These are phyloP conservation scores for Citrus medica DNA, from an alignment of 345 rosid species.

Conservation along the genomic window DNA sequence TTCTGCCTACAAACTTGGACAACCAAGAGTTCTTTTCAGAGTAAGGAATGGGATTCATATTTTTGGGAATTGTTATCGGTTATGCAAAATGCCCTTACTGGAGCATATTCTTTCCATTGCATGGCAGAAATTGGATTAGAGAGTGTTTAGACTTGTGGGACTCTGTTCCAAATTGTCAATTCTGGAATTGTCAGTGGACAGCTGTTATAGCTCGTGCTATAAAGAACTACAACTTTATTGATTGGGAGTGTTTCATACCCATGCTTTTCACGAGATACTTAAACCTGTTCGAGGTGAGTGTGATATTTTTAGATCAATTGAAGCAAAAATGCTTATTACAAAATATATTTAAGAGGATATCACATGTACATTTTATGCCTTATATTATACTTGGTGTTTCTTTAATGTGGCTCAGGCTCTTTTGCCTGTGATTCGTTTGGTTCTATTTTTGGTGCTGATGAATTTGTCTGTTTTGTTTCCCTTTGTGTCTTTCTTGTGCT, in stretches of 20 bases:
- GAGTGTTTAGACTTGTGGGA: constrained; percentile 80
- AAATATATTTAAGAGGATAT: neutral
- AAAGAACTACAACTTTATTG: constrained; percentile 66
- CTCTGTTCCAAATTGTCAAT: constrained; percentile 90
- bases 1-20: constrained; percentile 84
- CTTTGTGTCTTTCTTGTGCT: constrained; percentile 5
- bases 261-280: constrained; percentile 70
- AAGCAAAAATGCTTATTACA: neutral
- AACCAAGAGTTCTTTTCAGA: constrained; percentile 82
- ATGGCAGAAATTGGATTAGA: constrained; percentile 72
- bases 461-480: neutral
- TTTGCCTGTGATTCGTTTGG: neutral
- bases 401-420: neutral
- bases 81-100: constrained; percentile 2
- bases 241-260: constrained; percentile 83
- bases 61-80: constrained; percentile 6
- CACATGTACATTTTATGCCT: neutral
- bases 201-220: constrained; percentile 84
- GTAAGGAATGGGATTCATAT: constrained; percentile 42
- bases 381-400: neutral
- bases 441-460: neutral
- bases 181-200: constrained; percentile 98
- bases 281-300: constrained; percentile 97
- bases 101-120: constrained; percentile 20
- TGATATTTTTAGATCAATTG: constrained; percentile 1